These are phyloP conservation scores for Scedosporium minutisporum DNA, from an alignment of 2,329 filamentous ascomycete species.

Conservation along the genomic window DNA sequence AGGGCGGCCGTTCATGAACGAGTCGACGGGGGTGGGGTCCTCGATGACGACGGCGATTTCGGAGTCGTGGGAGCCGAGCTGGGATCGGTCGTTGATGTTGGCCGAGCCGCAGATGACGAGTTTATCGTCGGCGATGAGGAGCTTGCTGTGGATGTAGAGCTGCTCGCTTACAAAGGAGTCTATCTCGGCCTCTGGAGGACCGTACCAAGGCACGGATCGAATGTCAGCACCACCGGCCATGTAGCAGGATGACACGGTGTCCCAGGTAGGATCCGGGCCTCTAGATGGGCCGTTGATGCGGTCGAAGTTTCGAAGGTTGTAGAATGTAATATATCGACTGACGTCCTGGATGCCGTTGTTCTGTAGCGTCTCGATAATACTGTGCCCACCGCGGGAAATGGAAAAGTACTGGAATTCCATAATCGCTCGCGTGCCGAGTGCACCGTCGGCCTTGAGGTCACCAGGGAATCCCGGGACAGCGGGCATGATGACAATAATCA, in stretches of 20 bases:
- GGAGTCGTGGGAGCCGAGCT: slow-evolving; percentile 75
- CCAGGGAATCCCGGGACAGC: slow-evolving; percentile 76
- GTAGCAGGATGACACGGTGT: slow-evolving; percentile 70
- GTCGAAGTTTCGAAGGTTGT: slow-evolving; percentile 77
- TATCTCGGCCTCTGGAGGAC: slow-evolving; percentile 45
- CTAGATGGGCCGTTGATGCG: slow-evolving; percentile 62
- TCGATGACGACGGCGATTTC: slow-evolving; percentile 88
- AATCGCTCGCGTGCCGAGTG: slow-evolving; percentile 70
- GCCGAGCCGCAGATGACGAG: slow-evolving; percentile 70
- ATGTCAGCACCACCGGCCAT: slow-evolving; percentile 72
- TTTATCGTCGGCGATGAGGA: slow-evolving; percentile 73
- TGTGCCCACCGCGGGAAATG: slow-evolving; percentile 67
- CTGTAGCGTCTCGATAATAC: slow-evolving; percentile 63
- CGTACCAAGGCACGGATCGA: slow-evolving; percentile 44
- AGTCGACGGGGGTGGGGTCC: slow-evolving; percentile 61
- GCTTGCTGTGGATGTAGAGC: slow-evolving; percentile 56
- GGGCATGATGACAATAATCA: slow-evolving; percentile 69
- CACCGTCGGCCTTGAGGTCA: slow-evolving; percentile 62
- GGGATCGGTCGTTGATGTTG: slow-evolving; percentile 54
- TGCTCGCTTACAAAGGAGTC: slow-evolving; percentile 54
- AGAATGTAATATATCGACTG: slow-evolving; percentile 68
- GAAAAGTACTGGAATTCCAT: slow-evolving; percentile 82
- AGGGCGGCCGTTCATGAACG: slow-evolving; percentile 61
- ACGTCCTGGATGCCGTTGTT: slow-evolving; percentile 62
- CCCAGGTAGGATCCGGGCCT: slow-evolving; percentile 50